These are phyloP conservation scores for Ogataea nonfermentans DNA, from an alignment of 805 yeast genomes.

Conservation along the genomic window DNA sequence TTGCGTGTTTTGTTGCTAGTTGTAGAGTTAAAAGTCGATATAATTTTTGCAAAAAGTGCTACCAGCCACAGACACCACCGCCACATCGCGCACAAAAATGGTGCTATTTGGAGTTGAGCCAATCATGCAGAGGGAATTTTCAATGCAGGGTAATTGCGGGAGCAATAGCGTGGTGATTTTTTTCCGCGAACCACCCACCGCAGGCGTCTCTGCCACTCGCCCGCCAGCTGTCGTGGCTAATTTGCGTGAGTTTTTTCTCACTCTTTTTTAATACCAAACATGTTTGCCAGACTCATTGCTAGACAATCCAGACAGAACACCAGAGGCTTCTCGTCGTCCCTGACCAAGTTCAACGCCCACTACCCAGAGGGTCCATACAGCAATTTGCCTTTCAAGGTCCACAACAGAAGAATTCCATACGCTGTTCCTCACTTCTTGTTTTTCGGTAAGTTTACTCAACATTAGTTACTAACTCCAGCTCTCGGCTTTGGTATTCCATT, in stretches of 20 bases:
- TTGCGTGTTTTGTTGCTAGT: conserved; percentile 4
- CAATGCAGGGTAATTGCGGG: not conserved
- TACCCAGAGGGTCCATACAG: conserved; percentile 83
- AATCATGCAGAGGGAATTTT: conserved; percentile 9
- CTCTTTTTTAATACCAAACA: conserved; percentile 12
- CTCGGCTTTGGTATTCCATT: conserved; percentile 76
- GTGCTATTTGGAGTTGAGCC: conserved; percentile 7
- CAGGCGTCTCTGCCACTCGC: too few relatives aligned
- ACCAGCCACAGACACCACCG: conserved; percentile 12
- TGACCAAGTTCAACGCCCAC: conserved; percentile 40
- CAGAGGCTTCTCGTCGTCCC: conserved; percentile 57
- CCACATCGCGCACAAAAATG: conserved; percentile 8
- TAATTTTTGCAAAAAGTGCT: conserved; percentile 4
- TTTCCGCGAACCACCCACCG: too few relatives aligned
- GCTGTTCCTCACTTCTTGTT: conserved; percentile 79
- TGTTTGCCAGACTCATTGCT: conserved; percentile 33
- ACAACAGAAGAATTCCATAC: conserved; percentile 88
- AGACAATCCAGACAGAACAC: conserved; percentile 26
- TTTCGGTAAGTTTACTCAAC: conserved; percentile 46
- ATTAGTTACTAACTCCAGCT: conserved; percentile 25
- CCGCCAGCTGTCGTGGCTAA: conserved; percentile 7
- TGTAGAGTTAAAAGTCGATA: conserved; percentile 2
- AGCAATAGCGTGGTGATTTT: too few relatives aligned
- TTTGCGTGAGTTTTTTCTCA: conserved; percentile 7
- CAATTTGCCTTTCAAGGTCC: conserved; percentile 92